Evolutionary conservation across 169 alveolate species (phyloP).

Genomic region (Blepharisma undulans): DNA sequence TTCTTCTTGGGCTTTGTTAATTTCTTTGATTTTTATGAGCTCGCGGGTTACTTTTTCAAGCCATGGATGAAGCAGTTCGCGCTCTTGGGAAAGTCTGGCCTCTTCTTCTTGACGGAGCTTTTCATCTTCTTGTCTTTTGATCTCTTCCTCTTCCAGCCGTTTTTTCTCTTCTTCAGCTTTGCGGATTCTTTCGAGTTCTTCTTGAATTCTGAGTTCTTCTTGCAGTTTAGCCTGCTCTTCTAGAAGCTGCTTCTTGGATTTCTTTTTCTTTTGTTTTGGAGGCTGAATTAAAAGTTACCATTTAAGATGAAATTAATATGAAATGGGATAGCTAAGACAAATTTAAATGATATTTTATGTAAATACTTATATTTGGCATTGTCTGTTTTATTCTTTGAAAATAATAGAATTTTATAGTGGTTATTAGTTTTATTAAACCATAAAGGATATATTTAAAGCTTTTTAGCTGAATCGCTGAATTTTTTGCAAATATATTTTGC

Average conservation of each 20-base stretch:
- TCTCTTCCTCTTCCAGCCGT: conserved; percentile 49
- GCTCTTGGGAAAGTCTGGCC: conserved; percentile 46
- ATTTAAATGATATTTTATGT: too few species aligned
- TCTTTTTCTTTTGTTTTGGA: conserved; percentile 44
- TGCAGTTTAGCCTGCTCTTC: conserved; percentile 56
- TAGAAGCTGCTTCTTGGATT: conserved; percentile 58
- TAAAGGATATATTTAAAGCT: background rate
- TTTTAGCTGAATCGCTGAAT: too few species aligned
- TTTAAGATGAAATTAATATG: background rate
- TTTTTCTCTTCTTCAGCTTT: conserved; percentile 49
- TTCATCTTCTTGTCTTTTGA: conserved; percentile 35
- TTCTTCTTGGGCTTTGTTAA: background rate
- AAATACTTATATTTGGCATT: too few species aligned
- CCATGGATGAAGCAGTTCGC: background rate
- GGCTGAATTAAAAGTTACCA: background rate
- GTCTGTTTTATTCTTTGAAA: too few species aligned
- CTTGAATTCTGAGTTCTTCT: conserved; percentile 50
- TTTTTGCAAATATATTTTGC: too few species aligned
- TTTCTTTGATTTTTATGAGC: conserved; percentile 11
- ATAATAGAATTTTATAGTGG: too few species aligned
- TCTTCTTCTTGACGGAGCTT: conserved; percentile 52
- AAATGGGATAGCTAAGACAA: background rate
- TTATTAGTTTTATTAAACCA: too few species aligned
- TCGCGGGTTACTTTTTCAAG: conserved; percentile 17
- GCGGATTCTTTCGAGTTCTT: conserved; percentile 55